Evolutionary conservation across 768 basidiomycete genomes (phyloP).

Genomic region (Lentinula aciculospora): DNA sequence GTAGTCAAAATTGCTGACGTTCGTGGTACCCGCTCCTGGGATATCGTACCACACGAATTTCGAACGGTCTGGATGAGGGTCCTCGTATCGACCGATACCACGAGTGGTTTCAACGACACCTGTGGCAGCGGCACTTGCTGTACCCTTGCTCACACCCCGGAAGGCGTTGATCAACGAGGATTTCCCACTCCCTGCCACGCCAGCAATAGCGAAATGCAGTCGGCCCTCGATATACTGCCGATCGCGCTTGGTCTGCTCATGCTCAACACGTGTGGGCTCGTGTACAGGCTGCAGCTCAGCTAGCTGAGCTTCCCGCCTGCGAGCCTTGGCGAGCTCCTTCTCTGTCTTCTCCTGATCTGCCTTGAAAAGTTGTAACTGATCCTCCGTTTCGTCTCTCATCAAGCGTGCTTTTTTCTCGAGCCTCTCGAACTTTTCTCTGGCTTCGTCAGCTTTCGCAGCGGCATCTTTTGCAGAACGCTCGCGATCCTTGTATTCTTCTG

Average conservation of each 20-base stretch:
- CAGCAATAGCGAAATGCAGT: slow-evolving; percentile 29
- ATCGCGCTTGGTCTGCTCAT: slow-evolving; percentile 1
- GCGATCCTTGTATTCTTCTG: background rate
- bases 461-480: slow-evolving; percentile 1
- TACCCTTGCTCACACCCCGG: slow-evolving; percentile 21
- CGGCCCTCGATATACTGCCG: slow-evolving; percentile 16
- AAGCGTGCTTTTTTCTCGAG: background rate
- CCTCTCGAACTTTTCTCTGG: slow-evolving; percentile 1
- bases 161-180: slow-evolving; percentile 31
- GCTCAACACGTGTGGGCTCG: slow-evolving; percentile 21
- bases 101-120: slow-evolving; percentile 24
- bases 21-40: slow-evolving; percentile 28
- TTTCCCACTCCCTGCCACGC: slow-evolving; percentile 27
- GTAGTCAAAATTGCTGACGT: slow-evolving; percentile 25
- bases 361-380: background rate
- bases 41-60: slow-evolving; percentile 28
- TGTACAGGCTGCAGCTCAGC: slow-evolving; percentile 23
- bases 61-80: slow-evolving; percentile 14
- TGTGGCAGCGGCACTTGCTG: slow-evolving; percentile 20
- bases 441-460: background rate
- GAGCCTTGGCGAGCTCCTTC: slow-evolving; percentile 5
- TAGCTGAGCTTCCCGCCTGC: slow-evolving; percentile 8
- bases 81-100: slow-evolving; percentile 19
- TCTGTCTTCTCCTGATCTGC: slow-evolving; percentile 3
- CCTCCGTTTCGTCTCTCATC: background rate